Base-by-base conservation (phyloP, 2,329 filamentous ascomycete species). In the Verticillium zaregamsianum region DNA sequence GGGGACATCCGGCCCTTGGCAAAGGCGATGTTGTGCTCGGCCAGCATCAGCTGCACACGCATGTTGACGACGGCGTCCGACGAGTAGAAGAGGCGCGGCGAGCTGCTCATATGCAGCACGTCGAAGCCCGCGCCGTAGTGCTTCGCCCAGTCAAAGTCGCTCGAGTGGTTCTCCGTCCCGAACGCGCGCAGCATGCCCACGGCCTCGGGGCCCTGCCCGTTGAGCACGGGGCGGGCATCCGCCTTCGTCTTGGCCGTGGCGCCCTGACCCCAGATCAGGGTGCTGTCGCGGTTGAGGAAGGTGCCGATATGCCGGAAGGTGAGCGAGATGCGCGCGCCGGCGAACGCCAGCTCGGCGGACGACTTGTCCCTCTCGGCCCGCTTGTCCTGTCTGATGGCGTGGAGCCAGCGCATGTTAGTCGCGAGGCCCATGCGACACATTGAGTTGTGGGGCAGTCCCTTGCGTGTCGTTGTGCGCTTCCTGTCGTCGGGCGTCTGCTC, bases 241-340 rank as follows among this genome's bases (percentile, higher is more conserved):
- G 80, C 80, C 28, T 80, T 80, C 0, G 78, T 80, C 76, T 97
- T 96, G 7, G 79, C 79, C 0, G 84, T 86, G 0, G 93, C 94
- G 3, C 95, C 95, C 74, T 97, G 93, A 15, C 95, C 95, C 94
- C 93, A 98, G 60, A 99, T 96, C 3, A 77, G 77, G 33, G 79
- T 79, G 45, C 84, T 81, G n/a, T 86, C 80, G 4, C 80, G 78
- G 67, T 89, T 81, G 55, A 97, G 76, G 70, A 92, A 98, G 0
- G 95, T 99, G 2, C 88, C 92, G 66, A 99, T 97, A 28, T 86
- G 82, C 55, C 95, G 85, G 73, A 99, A 98, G 0, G 95, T 99
- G 39, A 99, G 81, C 57, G 91, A 96, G 71, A 99, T 97, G 56
- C 95, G 90, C 56, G 88, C 87, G 7, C 93, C 90, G 6, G 79